These are phyloP conservation scores for Cladophialophora exuberans DNA, from an alignment of 2,329 filamentous ascomycete species.

Conservation along the genomic window DNA sequence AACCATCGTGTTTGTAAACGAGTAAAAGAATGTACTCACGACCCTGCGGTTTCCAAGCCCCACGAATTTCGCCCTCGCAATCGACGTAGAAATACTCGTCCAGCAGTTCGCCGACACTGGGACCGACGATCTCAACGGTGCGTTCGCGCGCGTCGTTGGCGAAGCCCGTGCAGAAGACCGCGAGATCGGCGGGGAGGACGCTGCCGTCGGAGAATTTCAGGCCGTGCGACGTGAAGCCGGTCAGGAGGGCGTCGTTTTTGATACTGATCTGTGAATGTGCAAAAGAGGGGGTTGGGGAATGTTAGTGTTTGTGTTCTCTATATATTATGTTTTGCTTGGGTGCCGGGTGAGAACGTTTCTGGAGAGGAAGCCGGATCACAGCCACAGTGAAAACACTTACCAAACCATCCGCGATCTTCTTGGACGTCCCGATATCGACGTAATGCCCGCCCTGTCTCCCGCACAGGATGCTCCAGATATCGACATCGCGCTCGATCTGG, in stretches of 20 bases:
- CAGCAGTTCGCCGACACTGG: constrained; percentile 44
- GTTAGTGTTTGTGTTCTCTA: neutral
- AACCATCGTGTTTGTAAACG: too few species aligned
- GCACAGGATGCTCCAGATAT: too few species aligned
- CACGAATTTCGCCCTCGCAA: constrained; percentile 51
- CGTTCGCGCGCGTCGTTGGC: constrained; percentile 45
- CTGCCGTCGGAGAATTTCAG: constrained; percentile 49
- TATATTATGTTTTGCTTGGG: neutral
- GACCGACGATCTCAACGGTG: constrained; percentile 44
- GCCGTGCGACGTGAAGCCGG: constrained; percentile 42
- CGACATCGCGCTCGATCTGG: too few species aligned
- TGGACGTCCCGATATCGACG: too few species aligned
- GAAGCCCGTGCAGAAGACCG: constrained; percentile 53
- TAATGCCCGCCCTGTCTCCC: too few species aligned
- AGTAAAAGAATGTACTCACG: constrained; percentile 36
- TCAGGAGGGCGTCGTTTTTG: constrained; percentile 42
- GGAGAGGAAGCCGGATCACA: neutral
- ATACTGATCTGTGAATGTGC: constrained; percentile 45
- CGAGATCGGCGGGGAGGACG: constrained; percentile 48
- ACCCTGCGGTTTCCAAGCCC: constrained; percentile 43
- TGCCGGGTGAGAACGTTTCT: neutral
- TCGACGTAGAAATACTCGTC: constrained; percentile 51
- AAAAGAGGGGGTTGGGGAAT: neutral
- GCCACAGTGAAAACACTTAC: too few species aligned
- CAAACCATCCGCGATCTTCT: too few species aligned